These are phyloP conservation scores for Zygosaccharomyces sapae DNA, from an alignment of 1,139 yeast species.

Conservation along the genomic window DNA sequence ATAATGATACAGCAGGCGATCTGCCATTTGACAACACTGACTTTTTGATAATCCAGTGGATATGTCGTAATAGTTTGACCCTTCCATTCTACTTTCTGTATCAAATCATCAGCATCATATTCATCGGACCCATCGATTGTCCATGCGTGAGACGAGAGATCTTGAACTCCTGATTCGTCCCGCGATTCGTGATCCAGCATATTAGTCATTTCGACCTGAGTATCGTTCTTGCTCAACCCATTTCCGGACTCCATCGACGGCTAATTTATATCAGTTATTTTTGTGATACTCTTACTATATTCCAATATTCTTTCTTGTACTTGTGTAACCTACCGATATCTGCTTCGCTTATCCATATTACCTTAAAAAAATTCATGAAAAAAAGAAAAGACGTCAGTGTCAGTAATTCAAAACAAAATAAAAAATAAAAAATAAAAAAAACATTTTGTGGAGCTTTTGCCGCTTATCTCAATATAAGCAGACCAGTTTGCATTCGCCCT, in stretches of 20 bases:
- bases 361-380: neutral
- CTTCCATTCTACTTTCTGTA: conserved; percentile 25
- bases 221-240: conserved; percentile 6
- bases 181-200: conserved; percentile 10
- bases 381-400: neutral
- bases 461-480: neutral
- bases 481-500: neutral
- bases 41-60: conserved; percentile 28
- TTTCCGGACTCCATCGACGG: neutral
- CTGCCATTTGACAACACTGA: conserved; percentile 29
- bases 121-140: conserved; percentile 3
- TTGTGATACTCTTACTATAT: neutral
- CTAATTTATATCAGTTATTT: neutral
- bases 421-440: neutral
- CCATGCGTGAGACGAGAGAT: conserved; percentile 4
- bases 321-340: neutral
- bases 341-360: neutral
- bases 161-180: neutral
- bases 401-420: neutral
- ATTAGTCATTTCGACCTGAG: conserved; percentile 12
- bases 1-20: conserved; percentile 27
- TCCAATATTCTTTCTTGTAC: neutral
- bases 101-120: conserved; percentile 1
- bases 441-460: neutral
- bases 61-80: conserved; percentile 27